Conservation (phyloP, 352 stramenopile species). For the Hyaloperonospora brassicae region DNA sequence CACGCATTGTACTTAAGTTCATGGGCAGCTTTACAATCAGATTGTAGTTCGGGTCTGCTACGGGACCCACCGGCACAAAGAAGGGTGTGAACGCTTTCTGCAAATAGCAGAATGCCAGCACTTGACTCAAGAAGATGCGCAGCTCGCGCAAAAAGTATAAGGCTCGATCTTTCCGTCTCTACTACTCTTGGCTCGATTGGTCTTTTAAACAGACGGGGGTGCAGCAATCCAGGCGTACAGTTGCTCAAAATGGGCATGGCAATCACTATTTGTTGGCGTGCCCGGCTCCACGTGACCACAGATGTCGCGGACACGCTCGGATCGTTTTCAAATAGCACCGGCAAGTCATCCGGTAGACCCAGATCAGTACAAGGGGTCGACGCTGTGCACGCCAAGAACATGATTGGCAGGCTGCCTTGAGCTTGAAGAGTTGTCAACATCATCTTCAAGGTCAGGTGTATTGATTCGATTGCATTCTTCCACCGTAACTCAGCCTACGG, state of each 20-base stretch:
- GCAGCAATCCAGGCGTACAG: constrained; percentile 50
- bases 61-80: constrained; percentile 58
- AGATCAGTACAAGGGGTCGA: constrained; percentile 22
- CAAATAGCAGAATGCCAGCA: constrained; percentile 74
- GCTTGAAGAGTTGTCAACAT: constrained; percentile 70
- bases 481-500: constrained; percentile 74
- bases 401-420: constrained; percentile 54
- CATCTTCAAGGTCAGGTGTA: constrained; percentile 73
- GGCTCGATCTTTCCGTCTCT: constrained; percentile 51
- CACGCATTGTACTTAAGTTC: constrained; percentile 83
- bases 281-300: constrained; percentile 36
- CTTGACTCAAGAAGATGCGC: constrained; percentile 81
- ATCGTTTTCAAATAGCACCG: constrained; percentile 52
- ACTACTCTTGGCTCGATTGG: constrained; percentile 14
- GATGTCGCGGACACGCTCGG: constrained; percentile 34
- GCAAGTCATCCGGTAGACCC: constrained; percentile 37
- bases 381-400: constrained; percentile 72
- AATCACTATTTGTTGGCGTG: constrained; percentile 19
- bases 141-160: constrained; percentile 54
- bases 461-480: constrained; percentile 59
- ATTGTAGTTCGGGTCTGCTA: constrained; percentile 85
- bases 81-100: constrained; percentile 66
- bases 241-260: constrained; percentile 53
- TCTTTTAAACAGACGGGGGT: constrained; percentile 23
- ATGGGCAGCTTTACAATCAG: constrained; percentile 83